Evolutionary conservation across 805 yeast species (phyloP), one percentile per base, ranked within the genome.

Genomic region (Starmerella bombi): DNA sequence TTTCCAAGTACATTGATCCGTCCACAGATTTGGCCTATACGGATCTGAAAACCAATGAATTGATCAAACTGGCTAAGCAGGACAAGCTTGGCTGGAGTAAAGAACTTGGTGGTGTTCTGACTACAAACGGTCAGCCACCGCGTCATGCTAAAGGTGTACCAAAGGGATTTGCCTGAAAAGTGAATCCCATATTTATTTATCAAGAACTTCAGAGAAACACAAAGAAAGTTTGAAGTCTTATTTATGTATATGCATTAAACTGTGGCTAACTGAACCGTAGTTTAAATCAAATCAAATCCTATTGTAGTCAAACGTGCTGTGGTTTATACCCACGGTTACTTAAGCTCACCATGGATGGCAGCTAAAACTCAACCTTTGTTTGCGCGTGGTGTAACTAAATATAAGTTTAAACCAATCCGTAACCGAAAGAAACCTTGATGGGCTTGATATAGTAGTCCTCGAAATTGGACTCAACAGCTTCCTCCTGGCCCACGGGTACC

Each of bases 401-500:
- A 27, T 33, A 19, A 22, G 20, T 34, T 36, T 44, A 43, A 19
- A 53, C 49, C 25, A 50, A 82, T 15, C 97, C 97, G 59, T 82
- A 86, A 1, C 98, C 98, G 61, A 91, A 91, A 0, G 95, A 80
- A 32, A 83, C 58, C 64, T 85, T 91, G 56, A 91, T 88, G 5
- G 94, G 74, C 61, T 79, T 77, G 38, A 91, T 76, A 58, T 91
- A 91, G 62, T 85, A 82, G 46, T 82, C 84, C 53, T 84, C 83
- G 56, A 91, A 88, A 60, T 88, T 91, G 31, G 68, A 72, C 55
- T 76, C 74, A 30, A 82, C 94, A 18, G 53, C 79, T 62, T 53
- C 93, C 91, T 91, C 97, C 58, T 91, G 93, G 12, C 97, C 99
- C 30, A 88, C 69, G 15, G 99, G 99, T 37, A 91, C 79, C 14